These are phyloP conservation scores for Pythium utonaiense DNA, from an alignment of 352 stramenopile species.

Conservation along the genomic window DNA sequence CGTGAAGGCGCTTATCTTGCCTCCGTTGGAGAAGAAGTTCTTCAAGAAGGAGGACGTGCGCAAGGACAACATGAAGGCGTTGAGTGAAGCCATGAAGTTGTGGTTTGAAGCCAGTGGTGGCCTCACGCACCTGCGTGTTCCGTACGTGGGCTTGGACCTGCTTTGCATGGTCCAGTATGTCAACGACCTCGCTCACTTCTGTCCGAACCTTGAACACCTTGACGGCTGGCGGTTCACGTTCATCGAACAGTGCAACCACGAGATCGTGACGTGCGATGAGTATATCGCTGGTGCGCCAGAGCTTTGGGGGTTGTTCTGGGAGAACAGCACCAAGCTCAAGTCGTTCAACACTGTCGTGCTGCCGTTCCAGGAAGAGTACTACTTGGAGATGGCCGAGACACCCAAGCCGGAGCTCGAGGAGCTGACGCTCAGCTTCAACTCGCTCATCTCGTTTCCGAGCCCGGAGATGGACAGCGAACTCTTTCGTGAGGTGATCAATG, in stretches of 20 bases:
- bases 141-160: constrained; percentile 12
- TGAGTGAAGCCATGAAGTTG: constrained; percentile 20
- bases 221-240: constrained; percentile 25
- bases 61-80: constrained; percentile 8
- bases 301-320: constrained; percentile 2
- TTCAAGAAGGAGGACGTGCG: constrained; percentile 12
- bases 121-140: constrained; percentile 16
- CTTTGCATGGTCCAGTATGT: constrained; percentile 11
- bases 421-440: constrained; percentile 14
- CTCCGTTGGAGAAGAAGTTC: constrained; percentile 8
- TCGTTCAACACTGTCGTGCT: constrained; percentile 17
- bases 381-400: not conserved
- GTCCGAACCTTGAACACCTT: constrained; percentile 21
- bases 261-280: constrained; percentile 18
- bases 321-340: constrained; percentile 10
- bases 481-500: not conserved
- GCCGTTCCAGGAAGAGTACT: constrained; percentile 8
- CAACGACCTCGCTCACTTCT: constrained; percentile 8
- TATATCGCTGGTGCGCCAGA: constrained; percentile 5
- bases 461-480: constrained; percentile 3
- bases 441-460: not conserved
- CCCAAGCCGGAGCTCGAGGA: constrained; percentile 12
- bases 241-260: constrained; percentile 18
- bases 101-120: constrained; percentile 21
- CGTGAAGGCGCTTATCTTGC: constrained; percentile 21